Base-by-base conservation (phyloP, 371 early-diverging fungal genomes). In the Catenaria anguillulae region DNA sequence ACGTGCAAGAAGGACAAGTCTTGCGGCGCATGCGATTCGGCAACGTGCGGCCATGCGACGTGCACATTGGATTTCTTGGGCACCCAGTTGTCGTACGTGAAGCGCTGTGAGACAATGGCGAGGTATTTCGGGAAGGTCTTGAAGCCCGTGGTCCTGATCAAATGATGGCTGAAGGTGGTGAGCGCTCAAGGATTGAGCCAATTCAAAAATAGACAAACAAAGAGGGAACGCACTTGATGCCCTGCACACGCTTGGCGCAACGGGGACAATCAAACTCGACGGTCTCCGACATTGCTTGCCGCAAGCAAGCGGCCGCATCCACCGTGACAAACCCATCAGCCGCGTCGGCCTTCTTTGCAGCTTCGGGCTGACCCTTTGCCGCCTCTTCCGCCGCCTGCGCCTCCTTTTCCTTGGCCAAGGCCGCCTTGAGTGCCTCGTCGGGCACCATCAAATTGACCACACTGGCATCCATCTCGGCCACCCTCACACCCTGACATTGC, bases 1-100 rank as follows among this genome's bases (percentile, higher is more conserved):
- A 24, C 84, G 43, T 87, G 86, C 0, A 90, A 88, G 23, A 96
- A 75, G 0, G 71, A 56, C 56, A 79, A 84, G 65, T 92, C 93
- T n/a, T 69, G 78, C 12, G 55, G 26, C 55, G 55, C 33, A 24
- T 34, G 37, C 60, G 42, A 31, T 33, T 19, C 19, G 17, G 60
- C 60, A 15, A 12, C 43, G 46, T 5, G 19, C 8, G 43, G 31
- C 60, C 31, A 58, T 13, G 26, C 13, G 15, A 50, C 12, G 52
- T 29, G 52, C 13, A 50, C 52, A 17, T 86, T 75, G 24, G 89
- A 72, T 70, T 89, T 89, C 60, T 76, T 74, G 31, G 90, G 88
- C 33, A 94, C 93, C 86, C 90, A 97, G 64, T 92, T 82, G 37
- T 89, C 82, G 61, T 86, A 76, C 45, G 87, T 87, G 69, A 94